Conservation (phyloP, 495 filamentous ascomycete species). For the Opeltia flavorubescens region DNA sequence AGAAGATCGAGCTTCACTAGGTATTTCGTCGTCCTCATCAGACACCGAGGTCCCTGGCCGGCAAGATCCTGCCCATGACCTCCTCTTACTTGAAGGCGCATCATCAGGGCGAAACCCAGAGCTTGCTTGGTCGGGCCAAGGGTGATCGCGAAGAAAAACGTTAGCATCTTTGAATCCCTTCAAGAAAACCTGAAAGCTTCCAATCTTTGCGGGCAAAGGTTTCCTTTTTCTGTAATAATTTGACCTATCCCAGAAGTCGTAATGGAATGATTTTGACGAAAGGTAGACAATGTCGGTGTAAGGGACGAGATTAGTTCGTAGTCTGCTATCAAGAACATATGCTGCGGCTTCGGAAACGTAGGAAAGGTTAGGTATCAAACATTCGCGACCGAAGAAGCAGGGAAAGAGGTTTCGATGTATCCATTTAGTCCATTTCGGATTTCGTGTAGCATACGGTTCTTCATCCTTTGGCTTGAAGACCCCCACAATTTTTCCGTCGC, state of each 20-base stretch:
- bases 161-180: slow-evolving; percentile 96
- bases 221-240: slow-evolving; percentile 78
- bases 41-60: slow-evolving; percentile 52
- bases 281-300: slow-evolving; percentile 92
- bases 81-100: slow-evolving; percentile 53
- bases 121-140: slow-evolving; percentile 91
- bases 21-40: slow-evolving; percentile 56
- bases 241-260: slow-evolving; percentile 91
- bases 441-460: slow-evolving; percentile 85
- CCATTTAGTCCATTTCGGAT: slow-evolving; percentile 95
- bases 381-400: slow-evolving; percentile 90
- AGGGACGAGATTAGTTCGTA: slow-evolving; percentile 84
- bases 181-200: slow-evolving; percentile 94
- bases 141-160: slow-evolving; percentile 83
- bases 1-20: slow-evolving; percentile 30
- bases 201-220: slow-evolving; percentile 77
- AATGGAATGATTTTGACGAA: slow-evolving; percentile 93
- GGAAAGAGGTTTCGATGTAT: slow-evolving; percentile 89
- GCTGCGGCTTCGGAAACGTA: slow-evolving; percentile 97
- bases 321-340: slow-evolving; percentile 80
- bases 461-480: slow-evolving; percentile 99
- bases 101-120: slow-evolving; percentile 60
- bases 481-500: slow-evolving; percentile 82
- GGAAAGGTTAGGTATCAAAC: slow-evolving; percentile 95
- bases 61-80: slow-evolving; percentile 75